Conservation (phyloP, 2,329 filamentous ascomycete genomes). For the Colletotrichum sidae region DNA sequence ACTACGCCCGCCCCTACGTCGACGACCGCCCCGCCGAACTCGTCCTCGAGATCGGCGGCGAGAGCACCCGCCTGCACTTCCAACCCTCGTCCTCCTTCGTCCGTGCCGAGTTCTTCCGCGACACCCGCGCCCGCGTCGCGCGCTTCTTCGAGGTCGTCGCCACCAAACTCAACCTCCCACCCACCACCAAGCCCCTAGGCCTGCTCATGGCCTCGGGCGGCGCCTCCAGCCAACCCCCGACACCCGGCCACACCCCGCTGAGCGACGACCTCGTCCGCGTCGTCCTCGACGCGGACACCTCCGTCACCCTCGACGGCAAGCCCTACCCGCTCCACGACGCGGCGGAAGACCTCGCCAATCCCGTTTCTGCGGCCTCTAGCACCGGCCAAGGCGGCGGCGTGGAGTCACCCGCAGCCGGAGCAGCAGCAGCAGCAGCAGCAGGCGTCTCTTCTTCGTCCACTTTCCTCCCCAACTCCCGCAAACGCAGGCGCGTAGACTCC, state of each 20-base stretch:
- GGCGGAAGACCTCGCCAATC: constrained; percentile 36
- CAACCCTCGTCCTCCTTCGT: constrained; percentile 43
- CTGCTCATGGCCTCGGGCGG: constrained; percentile 76
- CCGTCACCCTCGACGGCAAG: constrained; percentile 69
- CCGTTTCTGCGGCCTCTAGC: constrained; percentile 47
- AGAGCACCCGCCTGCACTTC: constrained; percentile 70
- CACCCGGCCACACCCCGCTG: constrained; percentile 76
- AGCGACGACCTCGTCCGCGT: constrained; percentile 78
- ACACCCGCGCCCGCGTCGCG: constrained; percentile 76
- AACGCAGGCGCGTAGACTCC: constrained; percentile 57
- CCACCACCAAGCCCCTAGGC: constrained; percentile 69
- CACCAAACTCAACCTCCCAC: constrained; percentile 79
- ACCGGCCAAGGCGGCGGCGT: constrained; percentile 45
- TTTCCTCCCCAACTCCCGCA: constrained; percentile 52
- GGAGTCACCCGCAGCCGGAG: constrained; percentile 46
- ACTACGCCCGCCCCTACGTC: constrained; percentile 87
- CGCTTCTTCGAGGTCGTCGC: constrained; percentile 85
- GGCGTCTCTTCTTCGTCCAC: constrained; percentile 41
- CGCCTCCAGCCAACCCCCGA: constrained; percentile 69
- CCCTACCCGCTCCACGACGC: constrained; percentile 49
- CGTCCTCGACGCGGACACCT: constrained; percentile 69
- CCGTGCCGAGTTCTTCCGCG: constrained; percentile 79
- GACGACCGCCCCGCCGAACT: constrained; percentile 80
- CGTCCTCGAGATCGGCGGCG: constrained; percentile 81
- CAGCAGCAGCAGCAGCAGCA: constrained; percentile 23